phyloP scores from a whole-genome alignment of 306 rosid genomes.

The Calophaca sinica region DNA sequence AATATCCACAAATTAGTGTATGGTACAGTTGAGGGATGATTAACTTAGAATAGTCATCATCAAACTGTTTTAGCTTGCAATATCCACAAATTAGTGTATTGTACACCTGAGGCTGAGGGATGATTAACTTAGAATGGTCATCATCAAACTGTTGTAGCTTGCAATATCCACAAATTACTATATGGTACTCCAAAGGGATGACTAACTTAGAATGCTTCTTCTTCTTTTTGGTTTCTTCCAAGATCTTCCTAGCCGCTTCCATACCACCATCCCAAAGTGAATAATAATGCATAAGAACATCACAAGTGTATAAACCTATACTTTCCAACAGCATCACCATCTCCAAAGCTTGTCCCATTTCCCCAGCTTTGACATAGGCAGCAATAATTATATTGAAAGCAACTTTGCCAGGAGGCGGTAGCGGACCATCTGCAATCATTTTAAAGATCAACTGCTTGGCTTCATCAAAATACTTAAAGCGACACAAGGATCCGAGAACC shows the following conservation, averaged over 20 bases:
- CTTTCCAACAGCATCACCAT: constrained; percentile 1
- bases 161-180: no score
- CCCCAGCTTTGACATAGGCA: not conserved
- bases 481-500: not conserved
- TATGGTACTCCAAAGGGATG: no score
- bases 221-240: not conserved
- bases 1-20: no score
- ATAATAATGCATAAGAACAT: not conserved
- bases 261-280: not conserved
- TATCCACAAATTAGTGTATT: not conserved
- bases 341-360: not conserved
- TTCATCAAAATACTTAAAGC: not conserved
- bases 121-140: not conserved
- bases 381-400: not conserved
- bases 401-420: no score
- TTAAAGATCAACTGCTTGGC: not conserved
- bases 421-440: not conserved
- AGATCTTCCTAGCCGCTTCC: not conserved
- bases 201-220: no score
- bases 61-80: no score
- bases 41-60: no score
- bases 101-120: not conserved
- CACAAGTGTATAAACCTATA: not conserved
- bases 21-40: no score
- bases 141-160: no score